Evolutionary conservation across 306 rosid genomes (phyloP).

Genomic region (Comarum palustre): DNA sequence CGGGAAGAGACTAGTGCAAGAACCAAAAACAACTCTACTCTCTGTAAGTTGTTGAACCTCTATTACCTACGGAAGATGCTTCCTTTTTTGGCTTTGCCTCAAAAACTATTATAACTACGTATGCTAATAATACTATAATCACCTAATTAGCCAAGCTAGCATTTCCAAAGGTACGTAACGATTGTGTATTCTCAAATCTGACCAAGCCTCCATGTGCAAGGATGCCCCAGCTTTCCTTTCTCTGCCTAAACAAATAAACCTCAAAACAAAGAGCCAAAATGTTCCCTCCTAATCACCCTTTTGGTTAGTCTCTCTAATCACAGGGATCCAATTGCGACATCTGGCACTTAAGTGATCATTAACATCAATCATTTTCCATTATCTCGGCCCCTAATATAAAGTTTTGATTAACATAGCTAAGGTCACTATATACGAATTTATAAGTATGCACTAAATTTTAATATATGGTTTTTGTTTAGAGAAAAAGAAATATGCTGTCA

Average conservation of each 20-base stretch:
- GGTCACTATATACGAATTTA: neutral
- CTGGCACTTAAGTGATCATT: conserved; percentile 20
- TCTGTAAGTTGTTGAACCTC: neutral
- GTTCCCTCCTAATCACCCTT: conserved; percentile 40
- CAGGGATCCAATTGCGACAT: neutral
- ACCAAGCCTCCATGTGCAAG: conserved; percentile 74
- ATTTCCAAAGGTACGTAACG: conserved; percentile 32
- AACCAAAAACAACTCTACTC: neutral
- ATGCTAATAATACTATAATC: neutral
- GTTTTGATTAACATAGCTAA: neutral
- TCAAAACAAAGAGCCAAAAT: conserved; percentile 45
- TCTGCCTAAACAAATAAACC: conserved; percentile 8
- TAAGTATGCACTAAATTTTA: neutral
- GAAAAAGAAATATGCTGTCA: neutral
- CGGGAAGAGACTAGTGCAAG: neutral
- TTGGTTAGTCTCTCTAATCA: conserved; percentile 2
- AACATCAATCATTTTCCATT: conserved; percentile 26
- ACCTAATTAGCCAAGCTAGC: neutral
- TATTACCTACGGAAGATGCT: conserved; percentile 24
- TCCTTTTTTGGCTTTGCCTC: neutral
- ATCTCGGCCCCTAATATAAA: neutral
- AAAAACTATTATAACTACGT: neutral
- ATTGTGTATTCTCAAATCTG: conserved; percentile 49
- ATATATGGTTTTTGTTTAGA: too few relatives aligned
- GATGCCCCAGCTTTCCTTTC: conserved; percentile 42